These are phyloP conservation scores for Coemansia sp. DNA, from an alignment of 192 early-diverging fungal species.

Conservation along the genomic window DNA sequence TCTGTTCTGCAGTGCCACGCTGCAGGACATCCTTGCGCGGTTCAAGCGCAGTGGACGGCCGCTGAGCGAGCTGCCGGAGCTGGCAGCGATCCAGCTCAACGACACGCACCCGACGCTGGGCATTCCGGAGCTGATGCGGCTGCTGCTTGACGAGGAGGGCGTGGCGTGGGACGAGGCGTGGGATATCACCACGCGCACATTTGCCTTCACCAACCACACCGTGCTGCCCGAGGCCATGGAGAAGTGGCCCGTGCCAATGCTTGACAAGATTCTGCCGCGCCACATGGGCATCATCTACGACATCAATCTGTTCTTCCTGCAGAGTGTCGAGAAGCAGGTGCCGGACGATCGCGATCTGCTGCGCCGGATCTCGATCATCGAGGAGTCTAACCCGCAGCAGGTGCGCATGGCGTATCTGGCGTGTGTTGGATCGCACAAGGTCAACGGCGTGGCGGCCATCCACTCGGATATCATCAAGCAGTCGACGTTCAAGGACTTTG, in stretches of 20 bases:
- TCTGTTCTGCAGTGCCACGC: constrained; percentile 90
- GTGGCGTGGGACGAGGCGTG: constrained; percentile 94
- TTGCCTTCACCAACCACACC: constrained; percentile 99
- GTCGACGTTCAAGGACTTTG: constrained; percentile 89
- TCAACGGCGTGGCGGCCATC: constrained; percentile 94
- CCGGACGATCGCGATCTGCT: constrained; percentile 86
- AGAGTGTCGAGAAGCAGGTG: constrained; percentile 84
- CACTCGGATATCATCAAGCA: constrained; percentile 82
- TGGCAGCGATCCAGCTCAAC: constrained; percentile 97
- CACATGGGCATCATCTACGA: constrained; percentile 99
- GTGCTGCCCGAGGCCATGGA: constrained; percentile 98
- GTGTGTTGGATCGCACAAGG: constrained; percentile 88
- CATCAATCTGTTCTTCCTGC: constrained; percentile 98
- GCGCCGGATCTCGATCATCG: constrained; percentile 90
- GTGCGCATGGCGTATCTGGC: constrained; percentile 98
- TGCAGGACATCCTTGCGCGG: constrained; percentile 86
- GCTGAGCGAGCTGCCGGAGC: constrained; percentile 86
- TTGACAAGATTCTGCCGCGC: constrained; percentile 89
- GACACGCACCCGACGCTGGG: constrained; percentile 97
- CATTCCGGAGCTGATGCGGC: constrained; percentile 89
- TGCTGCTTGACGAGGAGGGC: constrained; percentile 89
- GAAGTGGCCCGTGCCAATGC: constrained; percentile 94
- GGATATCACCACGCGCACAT: constrained; percentile 84
- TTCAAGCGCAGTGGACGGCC: constrained; percentile 87
- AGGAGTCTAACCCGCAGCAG: constrained; percentile 88